These are phyloP conservation scores for Liriodendron chinense DNA, from an alignment of 164 flowering plant genomes.

Conservation along the genomic window DNA sequence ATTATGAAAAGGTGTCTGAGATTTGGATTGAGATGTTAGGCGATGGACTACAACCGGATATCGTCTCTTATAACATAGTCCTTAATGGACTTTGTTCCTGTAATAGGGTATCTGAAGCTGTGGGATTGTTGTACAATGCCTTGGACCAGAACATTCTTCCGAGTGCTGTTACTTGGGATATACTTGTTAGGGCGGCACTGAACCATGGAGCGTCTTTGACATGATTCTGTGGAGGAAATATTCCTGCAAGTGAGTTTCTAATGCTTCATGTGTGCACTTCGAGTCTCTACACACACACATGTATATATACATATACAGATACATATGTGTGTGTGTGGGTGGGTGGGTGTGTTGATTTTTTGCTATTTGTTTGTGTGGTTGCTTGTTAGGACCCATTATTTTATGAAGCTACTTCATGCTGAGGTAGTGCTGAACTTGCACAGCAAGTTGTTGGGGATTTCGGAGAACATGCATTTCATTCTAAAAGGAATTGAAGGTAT, in stretches of 20 bases:
- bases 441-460: neutral
- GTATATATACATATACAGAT: neutral
- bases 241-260: neutral
- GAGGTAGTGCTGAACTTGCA: neutral
- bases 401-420: neutral
- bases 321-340: neutral
- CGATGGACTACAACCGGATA: slow-evolving; percentile 63
- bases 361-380: neutral
- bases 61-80: slow-evolving; percentile 74
- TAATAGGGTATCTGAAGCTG: slow-evolving; percentile 47
- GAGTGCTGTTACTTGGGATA: slow-evolving; percentile 72
- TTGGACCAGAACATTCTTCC: slow-evolving; percentile 55
- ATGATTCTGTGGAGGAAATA: neutral
- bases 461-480: neutral
- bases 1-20: slow-evolving; percentile 44
- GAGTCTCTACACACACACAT: no score
- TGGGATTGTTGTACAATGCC: slow-evolving; percentile 54
- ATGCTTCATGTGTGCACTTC: neutral
- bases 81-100: slow-evolving; percentile 80
- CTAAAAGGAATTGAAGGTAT: slow-evolving; percentile 12
- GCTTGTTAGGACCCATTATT: neutral
- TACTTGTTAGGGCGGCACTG: slow-evolving; percentile 64
- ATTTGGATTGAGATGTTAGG: slow-evolving; percentile 61
- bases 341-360: neutral
- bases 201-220: slow-evolving; percentile 8